A percentile compares a stretch with the other conserved stretches of the same genome.
phyloP scores from a whole-genome alignment of 2,329 filamentous ascomycete species.

The Catunica adiposa region DNA sequence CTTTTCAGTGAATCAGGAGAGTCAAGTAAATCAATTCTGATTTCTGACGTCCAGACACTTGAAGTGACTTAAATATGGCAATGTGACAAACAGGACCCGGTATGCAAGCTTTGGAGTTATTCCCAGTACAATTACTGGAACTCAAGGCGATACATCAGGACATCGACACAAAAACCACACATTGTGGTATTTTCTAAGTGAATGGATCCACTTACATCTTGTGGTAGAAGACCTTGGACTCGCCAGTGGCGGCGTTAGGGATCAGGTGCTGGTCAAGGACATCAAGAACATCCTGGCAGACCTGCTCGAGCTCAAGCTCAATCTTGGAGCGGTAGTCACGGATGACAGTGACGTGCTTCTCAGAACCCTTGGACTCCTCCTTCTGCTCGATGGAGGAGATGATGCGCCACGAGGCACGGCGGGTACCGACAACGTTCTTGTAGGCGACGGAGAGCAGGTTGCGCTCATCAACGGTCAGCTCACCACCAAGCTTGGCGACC shows the following conservation, averaged over 20 bases:
- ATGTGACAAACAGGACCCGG: too few relatives aligned
- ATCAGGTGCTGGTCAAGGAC: conserved; percentile 88
- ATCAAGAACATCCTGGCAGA: conserved; percentile 94
- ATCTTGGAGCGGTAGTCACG: conserved; percentile 98
- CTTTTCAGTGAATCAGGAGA: too few relatives aligned
- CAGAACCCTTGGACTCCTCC: conserved; percentile 96
- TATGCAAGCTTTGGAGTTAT: too few relatives aligned
- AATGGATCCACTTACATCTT: conserved; percentile 99
- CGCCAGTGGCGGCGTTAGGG: conserved; percentile 86
- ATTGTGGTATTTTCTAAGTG: too few relatives aligned
- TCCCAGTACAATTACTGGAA: not conserved
- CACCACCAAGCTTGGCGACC: conserved; percentile 74
- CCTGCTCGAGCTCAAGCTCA: conserved; percentile 89
- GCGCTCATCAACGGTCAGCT: conserved; percentile 89
- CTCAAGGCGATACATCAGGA: too few relatives aligned
- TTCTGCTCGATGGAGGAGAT: conserved; percentile 99
- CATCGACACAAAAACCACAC: too few relatives aligned
- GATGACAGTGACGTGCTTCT: conserved; percentile 87
- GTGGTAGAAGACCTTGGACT: conserved; percentile 99
- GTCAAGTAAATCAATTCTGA: too few relatives aligned
- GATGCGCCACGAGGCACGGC: conserved; percentile 97
- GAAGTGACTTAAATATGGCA: too few relatives aligned
- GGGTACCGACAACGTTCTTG: conserved; percentile 98
- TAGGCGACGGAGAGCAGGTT: conserved; percentile 98
- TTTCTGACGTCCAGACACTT: too few relatives aligned